Percentiles rank a stretch among this genome's conserved stretches.
phyloP scores from a whole-genome alignment of 164 flowering plant species.

The Warburgia ugandensis region DNA sequence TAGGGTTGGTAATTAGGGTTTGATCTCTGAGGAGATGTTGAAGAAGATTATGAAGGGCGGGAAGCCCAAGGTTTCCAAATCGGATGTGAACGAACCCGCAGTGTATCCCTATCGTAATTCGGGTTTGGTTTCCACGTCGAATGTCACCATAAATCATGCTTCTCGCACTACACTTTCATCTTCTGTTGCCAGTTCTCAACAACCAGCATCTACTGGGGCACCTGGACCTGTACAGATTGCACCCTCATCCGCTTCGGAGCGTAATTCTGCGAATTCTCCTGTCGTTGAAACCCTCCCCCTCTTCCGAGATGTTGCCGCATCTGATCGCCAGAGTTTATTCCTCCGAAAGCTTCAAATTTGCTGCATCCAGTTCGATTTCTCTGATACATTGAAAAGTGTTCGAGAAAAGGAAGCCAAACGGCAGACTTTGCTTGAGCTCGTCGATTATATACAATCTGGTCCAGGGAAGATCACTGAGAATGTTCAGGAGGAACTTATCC shows the following conservation, averaged over 20 bases:
- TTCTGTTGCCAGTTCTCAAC: conserved; percentile 13
- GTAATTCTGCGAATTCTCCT: background rate
- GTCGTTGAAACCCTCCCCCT: conserved; percentile 35
- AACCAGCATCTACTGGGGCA: conserved; percentile 1
- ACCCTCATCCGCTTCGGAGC: background rate
- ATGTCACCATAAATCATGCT: conserved; percentile 39
- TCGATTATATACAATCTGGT: conserved; percentile 40
- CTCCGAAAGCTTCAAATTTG: conserved; percentile 38
- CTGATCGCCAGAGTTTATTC: conserved; percentile 37
- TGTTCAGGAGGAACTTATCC: conserved; percentile 32
- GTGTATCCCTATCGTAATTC: conserved; percentile 11
- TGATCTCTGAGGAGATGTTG: conserved; percentile 24
- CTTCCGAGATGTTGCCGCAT: conserved; percentile 30
- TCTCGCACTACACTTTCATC: conserved; percentile 26
- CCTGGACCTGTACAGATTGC: background rate
- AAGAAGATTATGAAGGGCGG: conserved; percentile 46
- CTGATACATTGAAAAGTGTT: conserved; percentile 29
- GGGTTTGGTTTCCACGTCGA: conserved; percentile 15
- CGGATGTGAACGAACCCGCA: conserved; percentile 22
- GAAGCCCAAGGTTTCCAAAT: conserved; percentile 29
- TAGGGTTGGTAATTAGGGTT: conserved; percentile 5
- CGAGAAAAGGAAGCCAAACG: conserved; percentile 42
- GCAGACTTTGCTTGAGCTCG: conserved; percentile 35
- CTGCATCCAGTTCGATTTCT: conserved; percentile 31
- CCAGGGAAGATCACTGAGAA: conserved; percentile 29